Percentiles rank a stretch among this genome's conserved stretches.
Evolutionary conservation across 2,329 filamentous ascomycete species (phyloP).

Genomic region (Aureobasidium sp.): DNA sequence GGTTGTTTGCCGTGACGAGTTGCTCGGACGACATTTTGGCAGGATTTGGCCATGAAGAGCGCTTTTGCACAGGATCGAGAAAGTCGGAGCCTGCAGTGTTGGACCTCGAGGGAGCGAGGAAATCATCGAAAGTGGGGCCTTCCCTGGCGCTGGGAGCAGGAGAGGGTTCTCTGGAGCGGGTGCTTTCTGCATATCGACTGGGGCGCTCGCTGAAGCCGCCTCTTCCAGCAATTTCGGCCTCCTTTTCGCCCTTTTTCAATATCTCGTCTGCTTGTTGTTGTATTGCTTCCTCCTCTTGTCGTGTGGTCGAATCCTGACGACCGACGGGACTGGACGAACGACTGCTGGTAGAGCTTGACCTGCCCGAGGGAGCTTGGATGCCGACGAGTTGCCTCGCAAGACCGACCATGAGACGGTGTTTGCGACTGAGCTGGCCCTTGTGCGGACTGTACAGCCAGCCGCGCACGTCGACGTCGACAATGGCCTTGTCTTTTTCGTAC

Average conservation of each 20-base stretch:
- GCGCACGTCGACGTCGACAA: slow-evolving; percentile 89
- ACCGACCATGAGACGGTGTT: slow-evolving; percentile 78
- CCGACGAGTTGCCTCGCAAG: slow-evolving; percentile 82
- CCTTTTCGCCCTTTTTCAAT: slow-evolving; percentile 59
- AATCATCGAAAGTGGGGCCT: slow-evolving; percentile 6
- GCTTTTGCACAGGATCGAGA: slow-evolving; percentile 34
- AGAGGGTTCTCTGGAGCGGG: slow-evolving; percentile 26
- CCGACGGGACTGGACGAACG: slow-evolving; percentile 31
- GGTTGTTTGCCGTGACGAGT: slow-evolving; percentile 68
- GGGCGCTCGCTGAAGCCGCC: slow-evolving; percentile 67
- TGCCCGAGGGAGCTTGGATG: slow-evolving; percentile 57
- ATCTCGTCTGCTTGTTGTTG: slow-evolving; percentile 69
- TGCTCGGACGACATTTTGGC: slow-evolving; percentile 66
- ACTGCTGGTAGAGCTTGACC: slow-evolving; percentile 25
- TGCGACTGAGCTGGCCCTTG: slow-evolving; percentile 71
- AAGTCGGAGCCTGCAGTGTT: slow-evolving; percentile 9
- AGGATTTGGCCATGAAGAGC: slow-evolving; percentile 41
- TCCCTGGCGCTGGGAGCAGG: slow-evolving; percentile 13
- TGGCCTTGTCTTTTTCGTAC: slow-evolving; percentile 69
- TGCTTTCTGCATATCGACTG: slow-evolving; percentile 36
- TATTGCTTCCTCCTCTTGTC: slow-evolving; percentile 56
- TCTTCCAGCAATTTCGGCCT: slow-evolving; percentile 59
- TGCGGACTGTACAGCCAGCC: slow-evolving; percentile 93
- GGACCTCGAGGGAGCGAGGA: neutral
- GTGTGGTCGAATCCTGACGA: slow-evolving; percentile 26